Conservation (phyloP, 208 protist species). For the Entamoeba invadens region DNA sequence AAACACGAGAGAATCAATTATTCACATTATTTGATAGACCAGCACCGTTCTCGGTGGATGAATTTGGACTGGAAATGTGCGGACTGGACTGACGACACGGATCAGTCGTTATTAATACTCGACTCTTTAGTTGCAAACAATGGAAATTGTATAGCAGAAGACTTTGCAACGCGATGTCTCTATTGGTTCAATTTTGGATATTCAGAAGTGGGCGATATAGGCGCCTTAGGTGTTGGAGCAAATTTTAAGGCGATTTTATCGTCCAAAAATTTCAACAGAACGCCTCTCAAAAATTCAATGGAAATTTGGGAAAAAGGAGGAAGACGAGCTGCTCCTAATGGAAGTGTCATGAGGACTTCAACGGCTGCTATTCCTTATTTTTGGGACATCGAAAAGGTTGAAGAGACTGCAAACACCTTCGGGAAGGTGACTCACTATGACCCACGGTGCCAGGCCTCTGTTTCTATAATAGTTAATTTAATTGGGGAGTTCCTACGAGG, state of each 20-base stretch:
- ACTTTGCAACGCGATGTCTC: slow-evolving; percentile 19
- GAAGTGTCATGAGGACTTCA: slow-evolving; percentile 39
- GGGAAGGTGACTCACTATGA: slow-evolving; percentile 34
- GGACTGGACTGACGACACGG: slow-evolving; percentile 45
- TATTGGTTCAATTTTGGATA: slow-evolving; percentile 38
- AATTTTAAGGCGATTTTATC: slow-evolving; percentile 19
- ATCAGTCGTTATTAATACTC: too few relatives aligned
- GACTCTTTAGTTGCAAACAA: slow-evolving; percentile 22
- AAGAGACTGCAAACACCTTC: slow-evolving; percentile 21
- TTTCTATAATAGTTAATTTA: slow-evolving; percentile 20
- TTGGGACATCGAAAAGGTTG: slow-evolving; percentile 17
- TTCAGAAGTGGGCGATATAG: slow-evolving; percentile 28
- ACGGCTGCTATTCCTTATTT: slow-evolving; percentile 28
- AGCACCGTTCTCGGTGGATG: slow-evolving; percentile 32
- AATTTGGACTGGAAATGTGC: neutral
- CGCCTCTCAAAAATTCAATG: slow-evolving; percentile 9
- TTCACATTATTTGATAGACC: slow-evolving; percentile 28
- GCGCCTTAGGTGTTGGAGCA: slow-evolving; percentile 33
- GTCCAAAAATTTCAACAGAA: neutral
- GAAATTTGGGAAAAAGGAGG: slow-evolving; percentile 21
- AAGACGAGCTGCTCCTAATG: slow-evolving; percentile 35
- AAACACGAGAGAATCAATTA: slow-evolving; percentile 29
- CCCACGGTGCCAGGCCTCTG: slow-evolving; percentile 31
- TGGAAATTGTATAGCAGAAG: slow-evolving; percentile 4
- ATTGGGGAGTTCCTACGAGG: too few relatives aligned